Conservation (phyloP, 208 protist species). For the Trypanosoma melophagium region DNA sequence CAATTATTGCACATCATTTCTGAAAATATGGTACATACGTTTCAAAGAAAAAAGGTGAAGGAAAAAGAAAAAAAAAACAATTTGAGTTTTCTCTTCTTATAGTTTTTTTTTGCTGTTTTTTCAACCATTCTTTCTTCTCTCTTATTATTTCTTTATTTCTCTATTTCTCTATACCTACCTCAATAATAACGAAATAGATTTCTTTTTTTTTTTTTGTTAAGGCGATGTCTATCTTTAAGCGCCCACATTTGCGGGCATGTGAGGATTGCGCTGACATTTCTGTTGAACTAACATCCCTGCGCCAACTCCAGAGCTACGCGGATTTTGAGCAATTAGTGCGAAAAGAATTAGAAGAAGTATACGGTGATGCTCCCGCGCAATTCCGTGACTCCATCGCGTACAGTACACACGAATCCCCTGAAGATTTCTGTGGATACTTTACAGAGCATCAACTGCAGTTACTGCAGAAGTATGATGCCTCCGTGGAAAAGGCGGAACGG, state of each 20-base stretch:
- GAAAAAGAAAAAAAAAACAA: too few relatives aligned
- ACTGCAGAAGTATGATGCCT: conserved; percentile 43
- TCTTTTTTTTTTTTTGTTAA: conserved; percentile 7
- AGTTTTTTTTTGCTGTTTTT: conserved; percentile 18
- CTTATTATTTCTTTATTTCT: conserved; percentile 15
- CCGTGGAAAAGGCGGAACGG: conserved; percentile 17
- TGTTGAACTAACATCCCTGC: conserved; percentile 44
- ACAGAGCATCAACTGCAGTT: conserved; percentile 40
- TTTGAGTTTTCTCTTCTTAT: neutral
- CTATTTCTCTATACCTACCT: neutral
- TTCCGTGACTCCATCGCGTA: conserved; percentile 37
- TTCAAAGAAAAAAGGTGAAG: too few relatives aligned
- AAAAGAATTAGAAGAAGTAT: conserved; percentile 46
- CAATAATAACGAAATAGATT: too few relatives aligned
- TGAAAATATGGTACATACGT: too few relatives aligned
- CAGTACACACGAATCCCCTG: conserved; percentile 36
- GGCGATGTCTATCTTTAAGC: conserved; percentile 53
- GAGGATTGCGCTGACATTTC: conserved; percentile 45
- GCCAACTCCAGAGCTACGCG: conserved; percentile 37
- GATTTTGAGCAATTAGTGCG: conserved; percentile 41
- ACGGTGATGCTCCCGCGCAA: conserved; percentile 26
- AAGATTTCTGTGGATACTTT: conserved; percentile 42
- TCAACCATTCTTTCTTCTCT: conserved; percentile 19
- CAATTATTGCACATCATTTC: too few relatives aligned
- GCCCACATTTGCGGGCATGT: conserved; percentile 51